Evolutionary conservation across 305 asterid species (phyloP).

Genomic region (Fraxinus sp.): DNA sequence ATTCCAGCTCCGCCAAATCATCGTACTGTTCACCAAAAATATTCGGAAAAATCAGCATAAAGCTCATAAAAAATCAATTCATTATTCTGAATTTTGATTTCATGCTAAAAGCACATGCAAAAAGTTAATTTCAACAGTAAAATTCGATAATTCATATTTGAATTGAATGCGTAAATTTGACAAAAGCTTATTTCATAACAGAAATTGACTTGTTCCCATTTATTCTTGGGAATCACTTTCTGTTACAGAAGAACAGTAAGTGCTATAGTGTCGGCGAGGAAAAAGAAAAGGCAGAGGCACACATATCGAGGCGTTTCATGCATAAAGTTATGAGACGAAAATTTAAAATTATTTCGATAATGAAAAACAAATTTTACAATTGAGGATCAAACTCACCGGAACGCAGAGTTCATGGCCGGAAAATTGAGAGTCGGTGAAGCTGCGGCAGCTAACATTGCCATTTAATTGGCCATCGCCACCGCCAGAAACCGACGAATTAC

Average conservation of each 20-base stretch:
- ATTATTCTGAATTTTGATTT: neutral
- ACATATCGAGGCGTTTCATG: conserved; percentile 40
- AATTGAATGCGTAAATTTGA: neutral
- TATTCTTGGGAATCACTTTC: conserved; percentile 18
- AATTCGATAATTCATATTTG: conserved; percentile 1
- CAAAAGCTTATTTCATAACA: neutral
- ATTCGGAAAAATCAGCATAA: neutral
- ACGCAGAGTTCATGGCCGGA: conserved; percentile 81
- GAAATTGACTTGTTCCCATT: neutral
- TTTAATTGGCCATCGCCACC: conserved; percentile 54
- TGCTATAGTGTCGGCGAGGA: conserved; percentile 38
- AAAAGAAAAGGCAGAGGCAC: conserved; percentile 28
- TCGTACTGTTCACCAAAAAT: conserved; percentile 54
- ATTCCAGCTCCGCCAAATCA: conserved; percentile 90
- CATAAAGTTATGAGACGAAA: conserved; percentile 21
- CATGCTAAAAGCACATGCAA: neutral
- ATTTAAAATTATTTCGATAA: neutral
- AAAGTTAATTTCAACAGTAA: neutral
- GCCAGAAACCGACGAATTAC: conserved; percentile 77
- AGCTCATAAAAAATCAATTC: neutral
- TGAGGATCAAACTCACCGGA: conserved; percentile 56
- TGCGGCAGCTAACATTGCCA: conserved; percentile 62
- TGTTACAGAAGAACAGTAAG: neutral
- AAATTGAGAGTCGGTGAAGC: conserved; percentile 62
- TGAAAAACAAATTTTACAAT: neutral